Conservation (phyloP, 768 basidiomycete species). For the Hortiboletus flavorubellus region DNA sequence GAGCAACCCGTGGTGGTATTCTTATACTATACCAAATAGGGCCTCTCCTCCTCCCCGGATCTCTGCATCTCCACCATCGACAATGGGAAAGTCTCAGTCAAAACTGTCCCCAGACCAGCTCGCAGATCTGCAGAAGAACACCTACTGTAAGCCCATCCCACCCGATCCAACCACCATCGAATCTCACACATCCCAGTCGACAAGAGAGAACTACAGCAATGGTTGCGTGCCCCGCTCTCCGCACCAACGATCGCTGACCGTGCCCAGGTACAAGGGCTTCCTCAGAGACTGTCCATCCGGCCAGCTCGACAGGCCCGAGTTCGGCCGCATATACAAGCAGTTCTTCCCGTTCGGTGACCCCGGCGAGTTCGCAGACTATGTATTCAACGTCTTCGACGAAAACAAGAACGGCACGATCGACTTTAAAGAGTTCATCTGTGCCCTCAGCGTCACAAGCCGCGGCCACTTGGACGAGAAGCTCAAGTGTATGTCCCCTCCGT, state of each 20-base stretch:
- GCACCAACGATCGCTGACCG: constrained; percentile 9
- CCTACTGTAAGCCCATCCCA: constrained; percentile 70
- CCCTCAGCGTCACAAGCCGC: constrained; percentile 90
- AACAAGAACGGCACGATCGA: constrained; percentile 97
- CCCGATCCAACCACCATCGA: constrained; percentile 6
- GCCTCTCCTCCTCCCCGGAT: not conserved
- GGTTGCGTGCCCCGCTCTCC: constrained; percentile 43
- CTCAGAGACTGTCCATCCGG: constrained; percentile 98
- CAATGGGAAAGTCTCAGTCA: constrained; percentile 96
- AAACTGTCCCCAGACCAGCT: constrained; percentile 95
- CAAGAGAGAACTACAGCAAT: constrained; percentile 96
- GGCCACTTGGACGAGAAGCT: constrained; percentile 97
- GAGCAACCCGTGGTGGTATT: constrained; percentile 18
- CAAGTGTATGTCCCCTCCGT: constrained; percentile 65
- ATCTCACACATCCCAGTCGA: constrained; percentile 58
- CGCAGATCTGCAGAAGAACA: constrained; percentile 93
- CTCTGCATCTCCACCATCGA: constrained; percentile 29
- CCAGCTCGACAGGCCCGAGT: constrained; percentile 92
- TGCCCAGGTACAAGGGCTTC: constrained; percentile 94
- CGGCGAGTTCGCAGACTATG: constrained; percentile 93
- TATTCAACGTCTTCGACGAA: constrained; percentile 96
- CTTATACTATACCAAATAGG: constrained; percentile 36
- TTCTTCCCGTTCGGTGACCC: constrained; percentile 99
- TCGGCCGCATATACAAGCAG: constrained; percentile 97
- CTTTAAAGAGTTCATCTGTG: constrained; percentile 99